These are phyloP conservation scores for Somion occarium DNA, from an alignment of 1,284 basidiomycete genomes.

Conservation along the genomic window DNA sequence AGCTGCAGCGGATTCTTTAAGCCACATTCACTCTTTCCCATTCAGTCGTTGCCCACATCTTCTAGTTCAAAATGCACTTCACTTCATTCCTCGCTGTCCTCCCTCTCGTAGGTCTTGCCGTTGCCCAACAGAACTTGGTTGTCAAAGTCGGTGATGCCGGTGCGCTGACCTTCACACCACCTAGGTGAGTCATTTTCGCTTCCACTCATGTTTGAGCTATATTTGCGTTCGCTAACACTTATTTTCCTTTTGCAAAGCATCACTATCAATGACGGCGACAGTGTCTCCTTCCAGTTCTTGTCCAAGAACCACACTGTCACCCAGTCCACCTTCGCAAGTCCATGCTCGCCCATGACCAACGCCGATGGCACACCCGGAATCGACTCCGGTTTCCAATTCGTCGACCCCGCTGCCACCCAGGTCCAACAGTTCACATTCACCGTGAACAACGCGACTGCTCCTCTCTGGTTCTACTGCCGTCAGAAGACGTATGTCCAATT, in stretches of 20 bases:
- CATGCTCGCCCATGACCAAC: constrained; percentile 32
- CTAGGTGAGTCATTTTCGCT: constrained; percentile 13
- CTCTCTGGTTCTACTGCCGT: constrained; percentile 39
- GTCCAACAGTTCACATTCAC: constrained; percentile 32
- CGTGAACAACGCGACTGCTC: constrained; percentile 31
- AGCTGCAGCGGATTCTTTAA: neutral
- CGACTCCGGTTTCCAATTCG: constrained; percentile 37
- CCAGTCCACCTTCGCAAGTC: constrained; percentile 52
- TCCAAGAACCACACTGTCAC: constrained; percentile 46
- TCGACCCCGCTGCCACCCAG: constrained; percentile 23
- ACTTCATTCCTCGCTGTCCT: constrained; percentile 39
- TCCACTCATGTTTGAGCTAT: too few species aligned
- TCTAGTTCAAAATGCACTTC: constrained; percentile 45
- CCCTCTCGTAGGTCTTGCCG: constrained; percentile 34
- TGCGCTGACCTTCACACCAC: constrained; percentile 40
- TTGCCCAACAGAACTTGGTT: constrained; percentile 31
- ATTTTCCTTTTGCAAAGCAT: constrained; percentile 28
- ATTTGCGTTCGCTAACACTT: too few species aligned
- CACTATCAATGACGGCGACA: constrained; percentile 47
- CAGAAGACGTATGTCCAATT: constrained; percentile 27
- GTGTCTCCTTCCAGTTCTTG: constrained; percentile 45
- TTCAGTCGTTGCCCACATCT: neutral
- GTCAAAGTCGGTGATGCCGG: constrained; percentile 45
- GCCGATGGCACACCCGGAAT: constrained; percentile 30
- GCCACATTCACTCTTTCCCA: constrained; percentile 13